These are phyloP conservation scores for Paraconiothyrium brasiliense DNA, from an alignment of 2,329 filamentous ascomycete species.

Conservation along the genomic window DNA sequence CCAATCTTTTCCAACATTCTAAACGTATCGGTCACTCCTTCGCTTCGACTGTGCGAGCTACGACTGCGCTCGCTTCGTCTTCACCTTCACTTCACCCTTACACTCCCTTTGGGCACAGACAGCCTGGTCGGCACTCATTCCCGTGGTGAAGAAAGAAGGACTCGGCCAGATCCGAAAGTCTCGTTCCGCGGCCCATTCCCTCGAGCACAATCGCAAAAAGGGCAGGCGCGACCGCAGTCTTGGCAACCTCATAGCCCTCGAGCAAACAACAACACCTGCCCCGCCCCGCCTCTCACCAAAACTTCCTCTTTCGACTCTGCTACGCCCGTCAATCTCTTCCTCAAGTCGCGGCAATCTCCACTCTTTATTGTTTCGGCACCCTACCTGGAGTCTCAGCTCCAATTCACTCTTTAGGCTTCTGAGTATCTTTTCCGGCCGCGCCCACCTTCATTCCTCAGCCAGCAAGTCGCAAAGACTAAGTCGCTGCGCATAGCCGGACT, in stretches of 20 bases:
- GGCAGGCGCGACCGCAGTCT: slow-evolving; percentile 31
- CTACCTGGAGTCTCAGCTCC: slow-evolving; percentile 41
- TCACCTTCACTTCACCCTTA: slow-evolving; percentile 3
- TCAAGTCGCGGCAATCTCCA: slow-evolving; percentile 18
- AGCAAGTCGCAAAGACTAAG: slow-evolving; percentile 23
- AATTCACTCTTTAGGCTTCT: slow-evolving; percentile 44
- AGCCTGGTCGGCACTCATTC: not conserved
- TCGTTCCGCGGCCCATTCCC: slow-evolving; percentile 21
- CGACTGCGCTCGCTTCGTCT: not conserved
- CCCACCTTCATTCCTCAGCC: slow-evolving; percentile 30
- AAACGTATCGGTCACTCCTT: slow-evolving; percentile 8
- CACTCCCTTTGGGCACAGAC: not conserved
- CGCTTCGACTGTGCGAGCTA: not conserved
- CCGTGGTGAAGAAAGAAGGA: slow-evolving; percentile 5
- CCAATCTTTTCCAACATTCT: not conserved
- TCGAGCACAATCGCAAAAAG: slow-evolving; percentile 26
- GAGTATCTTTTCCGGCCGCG: slow-evolving; percentile 31
- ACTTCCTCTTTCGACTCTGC: slow-evolving; percentile 2
- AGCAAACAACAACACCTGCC: slow-evolving; percentile 30
- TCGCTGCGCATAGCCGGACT: slow-evolving; percentile 8
- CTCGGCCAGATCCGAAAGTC: not conserved
- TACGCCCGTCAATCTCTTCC: slow-evolving; percentile 12
- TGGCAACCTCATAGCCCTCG: slow-evolving; percentile 26
- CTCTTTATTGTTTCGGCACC: slow-evolving; percentile 33
- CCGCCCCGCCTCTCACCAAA: slow-evolving; percentile 15